Evolutionary conservation across 75 land plant genomes (phyloP).

Genomic region (Pinus albicaulis): DNA sequence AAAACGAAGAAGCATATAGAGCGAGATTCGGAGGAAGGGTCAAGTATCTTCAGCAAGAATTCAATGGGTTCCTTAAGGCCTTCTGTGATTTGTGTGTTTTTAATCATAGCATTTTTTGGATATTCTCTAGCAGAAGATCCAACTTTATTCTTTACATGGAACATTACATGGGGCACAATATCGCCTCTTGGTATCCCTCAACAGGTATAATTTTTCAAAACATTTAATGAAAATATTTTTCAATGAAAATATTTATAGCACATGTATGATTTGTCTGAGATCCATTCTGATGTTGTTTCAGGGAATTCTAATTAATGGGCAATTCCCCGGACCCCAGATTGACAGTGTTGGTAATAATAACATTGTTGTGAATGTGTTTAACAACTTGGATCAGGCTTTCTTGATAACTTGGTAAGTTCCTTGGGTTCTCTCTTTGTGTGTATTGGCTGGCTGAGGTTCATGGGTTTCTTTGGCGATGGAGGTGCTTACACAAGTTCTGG

Average conservation of each 20-base stretch:
- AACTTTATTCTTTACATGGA: no score
- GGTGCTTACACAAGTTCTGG: neutral
- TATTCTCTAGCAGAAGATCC: no score
- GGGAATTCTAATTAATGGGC: conserved; percentile 92
- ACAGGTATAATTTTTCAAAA: conserved; percentile 9
- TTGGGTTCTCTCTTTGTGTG: neutral
- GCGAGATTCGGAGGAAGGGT: neutral
- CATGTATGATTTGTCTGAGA: no score
- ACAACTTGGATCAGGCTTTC: conserved; percentile 38
- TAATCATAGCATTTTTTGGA: neutral
- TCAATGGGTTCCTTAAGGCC: neutral
- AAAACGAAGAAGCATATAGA: neutral
- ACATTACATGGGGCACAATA: no score
- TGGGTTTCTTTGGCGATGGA: no score
- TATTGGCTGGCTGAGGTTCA: neutral
- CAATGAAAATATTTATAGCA: conserved; percentile 12
- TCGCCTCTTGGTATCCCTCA: no score
- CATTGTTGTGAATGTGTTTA: conserved; percentile 67
- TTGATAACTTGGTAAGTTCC: neutral
- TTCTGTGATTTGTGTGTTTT: neutral
- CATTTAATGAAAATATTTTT: no score
- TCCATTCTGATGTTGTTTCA: conserved; percentile 10
- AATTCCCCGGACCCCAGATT: conserved; percentile 90
- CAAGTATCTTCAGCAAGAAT: no score
- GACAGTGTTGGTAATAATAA: conserved; percentile 77